A percentile compares a stretch with the other conserved stretches of the same genome.
Conservation (phyloP, 2,329 filamentous ascomycete genomes). For the Chlorencoelia australis region DNA sequence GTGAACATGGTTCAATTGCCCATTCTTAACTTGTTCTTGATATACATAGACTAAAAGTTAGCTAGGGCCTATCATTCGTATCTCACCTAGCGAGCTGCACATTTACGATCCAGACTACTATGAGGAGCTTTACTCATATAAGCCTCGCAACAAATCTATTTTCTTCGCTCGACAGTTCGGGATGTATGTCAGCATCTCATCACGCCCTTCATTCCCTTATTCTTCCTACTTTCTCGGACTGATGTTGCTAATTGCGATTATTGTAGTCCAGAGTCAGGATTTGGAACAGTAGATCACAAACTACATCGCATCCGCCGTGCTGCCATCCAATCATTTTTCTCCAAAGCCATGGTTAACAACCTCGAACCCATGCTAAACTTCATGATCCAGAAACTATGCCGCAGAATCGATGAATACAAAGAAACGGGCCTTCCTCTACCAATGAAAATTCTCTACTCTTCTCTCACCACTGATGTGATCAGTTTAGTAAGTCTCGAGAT, state of each 20-base stretch:
- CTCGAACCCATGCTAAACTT: conserved; percentile 16
- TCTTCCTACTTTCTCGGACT: too few relatives aligned
- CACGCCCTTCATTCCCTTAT: too few relatives aligned
- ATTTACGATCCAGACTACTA: conserved; percentile 14
- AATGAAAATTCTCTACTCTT: conserved; percentile 13
- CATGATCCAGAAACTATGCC: conserved; percentile 15
- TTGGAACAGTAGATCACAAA: conserved; percentile 16
- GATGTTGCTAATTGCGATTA: too few relatives aligned
- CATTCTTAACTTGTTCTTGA: background rate
- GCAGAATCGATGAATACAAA: conserved; percentile 13
- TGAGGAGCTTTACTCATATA: conserved; percentile 15
- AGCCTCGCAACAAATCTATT: conserved; percentile 9
- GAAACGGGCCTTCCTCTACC: conserved; percentile 7
- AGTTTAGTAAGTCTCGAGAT: conserved; percentile 9
- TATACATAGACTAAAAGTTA: background rate
- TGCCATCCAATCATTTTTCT: conserved; percentile 19
- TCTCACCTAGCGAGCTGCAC: conserved; percentile 13
- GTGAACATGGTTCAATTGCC: conserved; percentile 2
- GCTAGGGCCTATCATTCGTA: conserved; percentile 15
- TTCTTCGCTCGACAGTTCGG: conserved; percentile 12
- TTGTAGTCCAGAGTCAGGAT: conserved; percentile 10
- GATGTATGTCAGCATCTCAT: background rate
- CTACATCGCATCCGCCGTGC: conserved; percentile 16
- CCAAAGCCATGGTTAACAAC: conserved; percentile 9
- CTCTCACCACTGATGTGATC: conserved; percentile 22